A percentile compares a stretch with the other conserved stretches of the same genome.
phyloP scores from a whole-genome alignment of 495 filamentous ascomycete species.

The Daldinia vernicosa region DNA sequence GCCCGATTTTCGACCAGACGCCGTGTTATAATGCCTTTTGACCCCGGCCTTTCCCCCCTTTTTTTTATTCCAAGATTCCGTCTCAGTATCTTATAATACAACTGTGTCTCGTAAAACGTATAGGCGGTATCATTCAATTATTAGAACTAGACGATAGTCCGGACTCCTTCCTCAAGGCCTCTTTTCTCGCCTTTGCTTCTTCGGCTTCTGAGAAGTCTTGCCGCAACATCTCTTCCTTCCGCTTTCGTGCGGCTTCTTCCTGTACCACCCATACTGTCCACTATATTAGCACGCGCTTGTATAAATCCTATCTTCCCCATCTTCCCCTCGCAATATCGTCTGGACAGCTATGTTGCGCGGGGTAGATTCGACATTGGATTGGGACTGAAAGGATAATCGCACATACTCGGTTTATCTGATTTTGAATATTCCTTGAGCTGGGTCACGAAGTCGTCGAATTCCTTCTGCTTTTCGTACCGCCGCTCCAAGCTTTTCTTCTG shows the following conservation, averaged over 20 bases:
- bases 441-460: constrained; percentile 86
- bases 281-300: constrained; percentile 25
- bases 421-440: constrained; percentile 89
- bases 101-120: background rate
- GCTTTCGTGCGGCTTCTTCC: constrained; percentile 66
- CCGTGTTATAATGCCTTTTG: constrained; percentile 13
- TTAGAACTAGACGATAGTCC: constrained; percentile 41
- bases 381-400: background rate
- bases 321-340: background rate
- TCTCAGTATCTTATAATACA: constrained; percentile 23
- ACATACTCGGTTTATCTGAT: constrained; percentile 79
- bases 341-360: background rate
- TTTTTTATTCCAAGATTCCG: constrained; percentile 6
- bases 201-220: constrained; percentile 60
- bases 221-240: constrained; percentile 61
- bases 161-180: constrained; percentile 65
- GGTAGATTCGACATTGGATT: background rate
- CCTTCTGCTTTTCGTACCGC: constrained; percentile 75
- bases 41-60: background rate
- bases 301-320: background rate
- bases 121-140: background rate
- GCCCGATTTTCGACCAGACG: constrained; percentile 23
- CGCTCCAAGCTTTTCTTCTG: constrained; percentile 82
- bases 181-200: constrained; percentile 69
- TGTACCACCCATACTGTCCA: constrained; percentile 75